phyloP scores from a whole-genome alignment of 805 yeast species.

The Yarrowia divulgata region DNA sequence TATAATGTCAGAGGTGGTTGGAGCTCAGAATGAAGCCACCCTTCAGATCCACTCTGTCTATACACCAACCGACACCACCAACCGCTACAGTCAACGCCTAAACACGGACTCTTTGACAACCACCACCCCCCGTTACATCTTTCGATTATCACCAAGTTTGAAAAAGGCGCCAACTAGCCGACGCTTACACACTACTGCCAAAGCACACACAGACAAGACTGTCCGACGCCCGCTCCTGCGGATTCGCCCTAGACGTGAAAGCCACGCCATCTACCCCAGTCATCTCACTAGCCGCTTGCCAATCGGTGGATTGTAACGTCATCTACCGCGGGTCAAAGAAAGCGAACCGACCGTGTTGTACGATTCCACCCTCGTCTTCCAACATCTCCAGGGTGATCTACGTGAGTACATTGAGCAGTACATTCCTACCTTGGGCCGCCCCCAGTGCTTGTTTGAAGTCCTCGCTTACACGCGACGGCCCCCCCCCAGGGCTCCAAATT shows the following conservation, averaged over 20 bases:
- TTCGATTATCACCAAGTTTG: no score
- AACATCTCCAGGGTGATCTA: no score
- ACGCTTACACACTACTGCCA: not conserved
- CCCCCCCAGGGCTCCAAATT: no score
- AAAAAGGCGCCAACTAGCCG: not conserved
- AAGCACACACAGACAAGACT: not conserved
- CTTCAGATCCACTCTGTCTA: no score
- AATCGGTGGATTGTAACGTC: constrained; percentile 7
- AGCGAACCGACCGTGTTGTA: no score
- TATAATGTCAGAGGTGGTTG: constrained; percentile 27
- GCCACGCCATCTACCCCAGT: constrained; percentile 37
- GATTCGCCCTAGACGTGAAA: constrained; percentile 15
- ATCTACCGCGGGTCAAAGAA: not conserved
- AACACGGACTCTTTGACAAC: not conserved
- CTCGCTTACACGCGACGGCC: constrained; percentile 23
- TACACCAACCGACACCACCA: no score
- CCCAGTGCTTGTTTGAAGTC: no score
- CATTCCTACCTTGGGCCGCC: no score
- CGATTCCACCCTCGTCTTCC: no score
- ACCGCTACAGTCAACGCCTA: not conserved
- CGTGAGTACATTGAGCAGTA: constrained; percentile 9
- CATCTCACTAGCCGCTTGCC: constrained; percentile 26
- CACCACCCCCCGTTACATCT: no score
- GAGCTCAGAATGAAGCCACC: constrained; percentile 7
- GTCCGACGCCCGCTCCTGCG: not conserved